Evolutionary conservation across 495 filamentous ascomycete species (phyloP).

Genomic region (Annulohypoxylon bovei): DNA sequence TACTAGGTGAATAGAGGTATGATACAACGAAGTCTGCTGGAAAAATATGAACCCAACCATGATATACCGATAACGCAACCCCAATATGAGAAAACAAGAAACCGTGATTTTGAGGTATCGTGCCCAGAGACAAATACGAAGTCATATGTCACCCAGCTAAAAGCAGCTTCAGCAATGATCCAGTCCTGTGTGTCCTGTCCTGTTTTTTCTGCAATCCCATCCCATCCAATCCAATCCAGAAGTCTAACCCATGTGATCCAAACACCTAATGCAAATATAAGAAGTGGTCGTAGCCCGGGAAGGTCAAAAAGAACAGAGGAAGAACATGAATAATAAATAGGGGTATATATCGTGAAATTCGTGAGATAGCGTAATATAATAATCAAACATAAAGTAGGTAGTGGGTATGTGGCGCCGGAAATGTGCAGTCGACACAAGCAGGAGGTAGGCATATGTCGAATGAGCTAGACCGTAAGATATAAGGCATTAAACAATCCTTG

Average conservation of each 20-base stretch:
- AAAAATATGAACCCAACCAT: background rate
- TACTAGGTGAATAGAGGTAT: background rate
- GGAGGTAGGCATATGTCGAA: background rate
- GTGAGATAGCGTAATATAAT: background rate
- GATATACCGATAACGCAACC: background rate
- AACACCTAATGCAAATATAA: background rate
- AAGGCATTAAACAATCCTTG: background rate
- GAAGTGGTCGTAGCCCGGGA: background rate
- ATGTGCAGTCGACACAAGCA: background rate
- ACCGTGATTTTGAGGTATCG: background rate
- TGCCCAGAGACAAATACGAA: background rate
- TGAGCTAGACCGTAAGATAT: background rate
- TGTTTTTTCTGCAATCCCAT: background rate
- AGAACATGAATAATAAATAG: background rate
- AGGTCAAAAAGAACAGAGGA: background rate
- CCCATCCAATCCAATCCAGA: background rate
- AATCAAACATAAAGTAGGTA: background rate
- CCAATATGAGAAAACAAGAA: background rate
- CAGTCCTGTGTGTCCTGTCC: constrained; percentile 29
- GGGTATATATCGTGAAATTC: constrained; percentile 16
- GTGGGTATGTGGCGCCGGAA: background rate
- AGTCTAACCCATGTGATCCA: background rate
- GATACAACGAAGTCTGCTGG: background rate
- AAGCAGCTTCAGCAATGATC: constrained; percentile 4
- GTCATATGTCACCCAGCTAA: background rate